Conservation (phyloP, 1,139 yeast species). For the Kluyveromyces sp. region DNA sequence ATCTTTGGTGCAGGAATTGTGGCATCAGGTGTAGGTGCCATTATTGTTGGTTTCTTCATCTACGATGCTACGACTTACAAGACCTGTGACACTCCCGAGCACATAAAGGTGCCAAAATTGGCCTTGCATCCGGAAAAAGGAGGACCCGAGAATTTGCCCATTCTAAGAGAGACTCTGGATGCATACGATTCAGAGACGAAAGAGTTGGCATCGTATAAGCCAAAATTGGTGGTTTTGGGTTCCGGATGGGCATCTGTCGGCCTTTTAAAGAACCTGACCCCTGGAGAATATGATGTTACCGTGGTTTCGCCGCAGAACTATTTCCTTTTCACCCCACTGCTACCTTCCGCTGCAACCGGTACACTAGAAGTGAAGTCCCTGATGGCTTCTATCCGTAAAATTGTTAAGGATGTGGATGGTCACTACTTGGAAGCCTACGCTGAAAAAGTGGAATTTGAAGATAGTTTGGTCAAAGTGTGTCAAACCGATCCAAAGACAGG, state of each 20-base stretch:
- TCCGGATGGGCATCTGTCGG: slow-evolving; percentile 59
- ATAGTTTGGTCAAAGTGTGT: slow-evolving; percentile 48
- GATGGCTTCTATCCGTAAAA: slow-evolving; percentile 51
- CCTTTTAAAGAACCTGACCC: slow-evolving; percentile 38
- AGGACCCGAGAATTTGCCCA: slow-evolving; percentile 62
- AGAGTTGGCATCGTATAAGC: slow-evolving; percentile 38
- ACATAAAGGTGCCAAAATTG: slow-evolving; percentile 39
- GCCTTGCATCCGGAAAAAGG: slow-evolving; percentile 52
- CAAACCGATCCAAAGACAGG: slow-evolving; percentile 36
- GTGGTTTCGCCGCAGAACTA: slow-evolving; percentile 57
- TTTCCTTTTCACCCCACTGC: slow-evolving; percentile 51
- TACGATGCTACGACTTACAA: slow-evolving; percentile 57
- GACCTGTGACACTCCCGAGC: slow-evolving; percentile 34
- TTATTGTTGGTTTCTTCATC: slow-evolving; percentile 43
- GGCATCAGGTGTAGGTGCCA: slow-evolving; percentile 35
- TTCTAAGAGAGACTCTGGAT: slow-evolving; percentile 46
- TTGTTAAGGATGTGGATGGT: slow-evolving; percentile 43
- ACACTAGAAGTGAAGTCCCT: slow-evolving; percentile 48
- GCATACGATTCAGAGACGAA: slow-evolving; percentile 43
- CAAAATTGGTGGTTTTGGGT: slow-evolving; percentile 50
- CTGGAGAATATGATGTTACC: slow-evolving; percentile 49
- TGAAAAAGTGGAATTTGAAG: slow-evolving; percentile 45
- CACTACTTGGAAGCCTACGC: slow-evolving; percentile 53
- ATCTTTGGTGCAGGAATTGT: slow-evolving; percentile 37
- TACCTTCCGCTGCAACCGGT: slow-evolving; percentile 57